These are phyloP conservation scores for Neurospora sp. DNA, from an alignment of 495 filamentous ascomycete genomes.

Conservation along the genomic window DNA sequence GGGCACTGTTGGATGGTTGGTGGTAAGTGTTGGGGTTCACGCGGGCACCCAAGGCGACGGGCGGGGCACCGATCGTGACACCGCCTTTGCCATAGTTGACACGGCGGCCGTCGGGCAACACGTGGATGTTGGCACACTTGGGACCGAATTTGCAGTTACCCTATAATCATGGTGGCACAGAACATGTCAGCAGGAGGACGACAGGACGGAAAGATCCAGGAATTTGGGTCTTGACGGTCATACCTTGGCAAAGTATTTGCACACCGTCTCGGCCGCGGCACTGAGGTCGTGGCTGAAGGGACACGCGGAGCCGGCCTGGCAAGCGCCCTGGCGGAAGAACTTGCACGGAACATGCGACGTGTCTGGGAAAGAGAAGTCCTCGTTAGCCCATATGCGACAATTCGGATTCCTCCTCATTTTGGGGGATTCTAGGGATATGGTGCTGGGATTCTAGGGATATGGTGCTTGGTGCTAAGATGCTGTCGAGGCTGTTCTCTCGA, in stretches of 20 bases:
- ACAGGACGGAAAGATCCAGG: neutral
- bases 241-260: conserved; percentile 99
- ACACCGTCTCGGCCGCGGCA: conserved; percentile 67
- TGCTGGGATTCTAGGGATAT: neutral
- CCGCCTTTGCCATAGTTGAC: conserved; percentile 62
- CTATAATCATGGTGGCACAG: conserved; percentile 34
- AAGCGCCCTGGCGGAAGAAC: conserved; percentile 93
- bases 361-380: conserved; percentile 40
- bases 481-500: neutral
- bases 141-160: conserved; percentile 98
- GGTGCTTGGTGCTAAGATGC: neutral
- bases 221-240: neutral
- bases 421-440: neutral
- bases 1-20: conserved; percentile 53
- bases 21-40: conserved; percentile 50
- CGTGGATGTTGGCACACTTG: conserved; percentile 93
- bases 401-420: neutral
- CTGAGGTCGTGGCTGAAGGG: conserved; percentile 91
- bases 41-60: conserved; percentile 56
- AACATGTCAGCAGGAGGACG: conserved; percentile 20
- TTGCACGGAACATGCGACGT: conserved; percentile 98
- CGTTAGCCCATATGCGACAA: neutral
- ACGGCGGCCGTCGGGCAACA: conserved; percentile 83
- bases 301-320: conserved; percentile 91
- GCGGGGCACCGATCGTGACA: conserved; percentile 36